Percentiles rank a stretch among this genome's conserved stretches.
Evolutionary conservation across 179 eudicot genomes (phyloP).

Genomic region (Nepenthes alata): DNA sequence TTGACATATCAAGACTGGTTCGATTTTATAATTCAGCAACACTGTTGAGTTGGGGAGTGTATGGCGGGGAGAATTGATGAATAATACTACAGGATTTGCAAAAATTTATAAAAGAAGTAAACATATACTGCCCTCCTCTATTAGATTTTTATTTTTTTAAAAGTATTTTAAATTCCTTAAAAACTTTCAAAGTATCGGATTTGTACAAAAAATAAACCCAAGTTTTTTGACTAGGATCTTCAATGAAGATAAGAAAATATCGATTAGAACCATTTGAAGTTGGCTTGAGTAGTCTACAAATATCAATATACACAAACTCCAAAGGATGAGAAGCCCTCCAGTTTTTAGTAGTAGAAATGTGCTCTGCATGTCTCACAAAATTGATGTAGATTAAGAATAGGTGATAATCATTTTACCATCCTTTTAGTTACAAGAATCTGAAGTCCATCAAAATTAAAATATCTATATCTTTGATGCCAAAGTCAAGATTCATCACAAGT

Average conservation of each 20-base stretch:
- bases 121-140: neutral
- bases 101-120: neutral
- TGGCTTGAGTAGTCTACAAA: conserved; percentile 10
- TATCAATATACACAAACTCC: conserved; percentile 3
- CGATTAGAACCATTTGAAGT: too few relatives aligned
- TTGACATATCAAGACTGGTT: neutral
- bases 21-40: neutral
- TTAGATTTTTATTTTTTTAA: neutral
- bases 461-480: neutral
- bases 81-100: neutral
- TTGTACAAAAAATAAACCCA: too few relatives aligned
- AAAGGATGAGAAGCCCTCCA: conserved; percentile 6
- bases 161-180: too few relatives aligned
- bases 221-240: too few relatives aligned
- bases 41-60: neutral
- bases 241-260: too few relatives aligned
- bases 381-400: neutral
- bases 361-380: conserved; percentile 9
- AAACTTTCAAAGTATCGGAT: too few relatives aligned
- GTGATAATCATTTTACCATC: conserved; percentile 8
- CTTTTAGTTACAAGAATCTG: neutral
- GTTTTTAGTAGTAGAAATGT: conserved; percentile 7
- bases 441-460: conserved; percentile 7
- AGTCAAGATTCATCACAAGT: too few relatives aligned
- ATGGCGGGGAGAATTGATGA: too few relatives aligned